These are phyloP conservation scores for Allomyces arbusculus DNA, from an alignment of 192 early-diverging fungal species.

Conservation along the genomic window DNA sequence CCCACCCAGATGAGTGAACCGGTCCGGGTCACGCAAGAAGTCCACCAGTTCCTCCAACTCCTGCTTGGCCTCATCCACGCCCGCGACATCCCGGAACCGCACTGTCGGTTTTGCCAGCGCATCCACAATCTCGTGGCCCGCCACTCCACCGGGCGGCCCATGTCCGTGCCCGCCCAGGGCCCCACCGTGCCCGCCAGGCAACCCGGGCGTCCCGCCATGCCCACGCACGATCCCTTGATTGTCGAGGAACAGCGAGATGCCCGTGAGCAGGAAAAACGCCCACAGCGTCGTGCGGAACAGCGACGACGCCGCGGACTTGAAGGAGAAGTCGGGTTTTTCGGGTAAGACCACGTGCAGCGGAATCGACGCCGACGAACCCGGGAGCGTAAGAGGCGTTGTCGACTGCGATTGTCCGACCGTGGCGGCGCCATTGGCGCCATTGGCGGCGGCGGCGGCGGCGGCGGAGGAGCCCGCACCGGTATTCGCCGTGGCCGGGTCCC, in stretches of 20 bases:
- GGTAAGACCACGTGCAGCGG: background rate
- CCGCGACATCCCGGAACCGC: slow-evolving; percentile 85
- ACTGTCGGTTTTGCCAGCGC: slow-evolving; percentile 37
- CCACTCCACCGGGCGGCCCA: background rate
- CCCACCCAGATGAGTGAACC: slow-evolving; percentile 82
- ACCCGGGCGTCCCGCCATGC: background rate
- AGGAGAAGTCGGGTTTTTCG: background rate
- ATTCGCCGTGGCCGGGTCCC: background rate
- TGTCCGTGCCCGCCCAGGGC: background rate
- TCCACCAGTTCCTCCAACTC: slow-evolving; percentile 91
- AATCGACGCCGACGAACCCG: background rate
- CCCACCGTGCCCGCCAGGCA: background rate
- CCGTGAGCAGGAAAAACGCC: background rate
- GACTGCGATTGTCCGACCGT: too few relatives aligned
- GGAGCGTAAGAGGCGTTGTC: too few relatives aligned
- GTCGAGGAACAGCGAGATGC: background rate
- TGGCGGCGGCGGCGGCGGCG: too few relatives aligned
- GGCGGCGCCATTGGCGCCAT: too few relatives aligned
- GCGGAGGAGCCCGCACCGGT: background rate
- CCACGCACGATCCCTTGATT: background rate
- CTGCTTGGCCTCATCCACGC: slow-evolving; percentile 93
- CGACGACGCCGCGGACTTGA: background rate
- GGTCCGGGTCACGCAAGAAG: slow-evolving; percentile 78
- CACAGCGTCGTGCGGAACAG: background rate
- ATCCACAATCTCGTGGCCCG: slow-evolving; percentile 7